Percentiles rank a stretch among this genome's conserved stretches.
Conservation (phyloP, 2,329 filamentous ascomycete genomes). For the Ophiostoma ips region DNA sequence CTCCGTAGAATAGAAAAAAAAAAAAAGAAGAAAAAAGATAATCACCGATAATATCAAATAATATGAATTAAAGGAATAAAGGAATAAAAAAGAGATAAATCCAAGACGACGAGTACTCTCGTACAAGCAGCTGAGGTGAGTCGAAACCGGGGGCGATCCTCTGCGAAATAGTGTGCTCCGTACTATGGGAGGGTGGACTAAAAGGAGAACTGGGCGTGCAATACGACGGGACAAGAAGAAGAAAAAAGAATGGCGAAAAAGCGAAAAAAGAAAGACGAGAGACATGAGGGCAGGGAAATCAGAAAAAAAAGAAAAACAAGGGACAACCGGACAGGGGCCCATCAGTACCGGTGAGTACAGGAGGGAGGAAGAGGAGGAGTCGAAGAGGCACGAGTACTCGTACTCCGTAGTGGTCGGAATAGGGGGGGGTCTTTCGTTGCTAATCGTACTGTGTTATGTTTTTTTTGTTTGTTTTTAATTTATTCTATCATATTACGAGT, state of each 20-base stretch:
- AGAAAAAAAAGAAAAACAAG: background rate
- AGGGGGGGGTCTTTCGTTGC: too few relatives aligned
- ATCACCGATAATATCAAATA: too few relatives aligned
- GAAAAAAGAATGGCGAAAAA: background rate
- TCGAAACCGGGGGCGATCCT: constrained; percentile 8
- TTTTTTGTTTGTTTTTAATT: too few relatives aligned
- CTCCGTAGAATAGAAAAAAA: background rate
- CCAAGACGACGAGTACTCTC: too few relatives aligned
- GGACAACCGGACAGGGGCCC: background rate
- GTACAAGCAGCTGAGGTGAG: constrained; percentile 4
- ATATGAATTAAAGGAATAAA: too few relatives aligned
- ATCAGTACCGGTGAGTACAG: background rate
- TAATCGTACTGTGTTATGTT: too few relatives aligned
- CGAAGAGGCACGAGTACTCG: background rate
- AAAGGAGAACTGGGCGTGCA: background rate
- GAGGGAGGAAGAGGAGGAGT: too few relatives aligned
- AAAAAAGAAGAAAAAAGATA: background rate
- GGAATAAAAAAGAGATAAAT: background rate
- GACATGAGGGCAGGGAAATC: background rate
- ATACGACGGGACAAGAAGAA: background rate
- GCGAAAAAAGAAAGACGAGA: background rate
- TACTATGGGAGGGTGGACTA: background rate
- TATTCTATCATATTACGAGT: too few relatives aligned
- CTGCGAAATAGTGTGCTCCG: background rate
- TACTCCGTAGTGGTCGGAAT: too few relatives aligned